Percentiles rank a stretch among this genome's conserved stretches.
Conservation (phyloP, 129 eudicot species). For the Smallanthus sonchifolius region DNA sequence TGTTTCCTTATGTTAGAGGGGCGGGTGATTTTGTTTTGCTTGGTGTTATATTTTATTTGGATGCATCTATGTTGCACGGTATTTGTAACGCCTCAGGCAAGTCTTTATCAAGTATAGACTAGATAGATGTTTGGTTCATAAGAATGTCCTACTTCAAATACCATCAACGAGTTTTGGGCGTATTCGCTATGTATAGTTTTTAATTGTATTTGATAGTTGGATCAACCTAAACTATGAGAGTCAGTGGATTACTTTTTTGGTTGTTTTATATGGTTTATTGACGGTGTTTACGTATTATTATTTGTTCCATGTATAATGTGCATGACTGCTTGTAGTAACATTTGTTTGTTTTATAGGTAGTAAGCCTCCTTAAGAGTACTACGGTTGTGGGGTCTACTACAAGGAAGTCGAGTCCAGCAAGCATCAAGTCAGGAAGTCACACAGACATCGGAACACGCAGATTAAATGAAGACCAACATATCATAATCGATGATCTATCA, state of each 20-base stretch:
- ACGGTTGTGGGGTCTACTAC: constrained; percentile 33
- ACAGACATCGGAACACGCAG: constrained; percentile 77
- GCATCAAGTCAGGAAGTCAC: constrained; percentile 71
- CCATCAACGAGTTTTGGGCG: no score
- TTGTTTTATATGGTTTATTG: neutral
- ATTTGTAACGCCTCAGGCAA: no score
- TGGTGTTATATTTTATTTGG: no score
- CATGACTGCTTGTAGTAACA: neutral
- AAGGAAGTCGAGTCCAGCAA: constrained; percentile 38
- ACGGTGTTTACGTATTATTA: neutral
- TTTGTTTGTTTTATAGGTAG: neutral
- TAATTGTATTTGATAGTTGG: neutral
- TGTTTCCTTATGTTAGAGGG: neutral
- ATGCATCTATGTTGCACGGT: neutral
- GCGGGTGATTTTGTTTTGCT: no score
- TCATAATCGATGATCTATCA: constrained; percentile 60
- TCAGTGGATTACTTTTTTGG: neutral
- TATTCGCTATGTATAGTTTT: no score
- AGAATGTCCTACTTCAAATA: no score
- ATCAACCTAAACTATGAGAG: neutral
- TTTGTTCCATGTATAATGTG: neutral
- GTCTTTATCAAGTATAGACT: no score
- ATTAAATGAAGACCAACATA: constrained; percentile 75
- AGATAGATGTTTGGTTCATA: no score
- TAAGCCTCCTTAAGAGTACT: constrained; percentile 35